Percentiles rank a stretch among this genome's conserved stretches.
These are phyloP conservation scores for Paecilomyces niveus DNA, from an alignment of 2,329 filamentous ascomycete genomes.

Conservation along the genomic window DNA sequence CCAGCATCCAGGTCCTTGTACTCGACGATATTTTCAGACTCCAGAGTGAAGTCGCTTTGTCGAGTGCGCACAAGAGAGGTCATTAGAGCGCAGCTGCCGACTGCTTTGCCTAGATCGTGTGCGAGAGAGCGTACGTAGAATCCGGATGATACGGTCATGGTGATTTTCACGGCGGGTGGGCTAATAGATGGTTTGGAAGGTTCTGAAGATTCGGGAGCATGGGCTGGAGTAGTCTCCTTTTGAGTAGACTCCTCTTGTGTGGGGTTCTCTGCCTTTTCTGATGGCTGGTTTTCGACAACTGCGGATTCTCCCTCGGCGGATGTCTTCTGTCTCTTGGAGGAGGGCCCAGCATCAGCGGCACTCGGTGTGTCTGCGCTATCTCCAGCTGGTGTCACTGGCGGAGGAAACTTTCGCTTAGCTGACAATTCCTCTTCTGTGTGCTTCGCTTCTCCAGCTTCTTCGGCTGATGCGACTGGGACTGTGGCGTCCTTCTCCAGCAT, in stretches of 20 bases:
- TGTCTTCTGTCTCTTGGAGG: slow-evolving; percentile 25
- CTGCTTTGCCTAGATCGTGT: slow-evolving; percentile 78
- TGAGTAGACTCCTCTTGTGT: not conserved
- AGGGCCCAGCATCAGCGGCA: slow-evolving; percentile 1
- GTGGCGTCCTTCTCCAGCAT: slow-evolving; percentile 39
- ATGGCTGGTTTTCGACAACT: not conserved
- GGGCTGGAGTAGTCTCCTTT: slow-evolving; percentile 28
- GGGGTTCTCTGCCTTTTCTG: slow-evolving; percentile 2
- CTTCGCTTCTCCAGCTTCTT: slow-evolving; percentile 23
- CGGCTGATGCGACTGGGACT: slow-evolving; percentile 11
- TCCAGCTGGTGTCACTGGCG: slow-evolving; percentile 15
- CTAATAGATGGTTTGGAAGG: not conserved
- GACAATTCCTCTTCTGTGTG: slow-evolving; percentile 10
- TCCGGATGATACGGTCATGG: slow-evolving; percentile 88
- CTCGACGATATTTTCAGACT: slow-evolving; percentile 64
- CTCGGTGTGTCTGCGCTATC: slow-evolving; percentile 8
- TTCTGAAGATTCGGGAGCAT: slow-evolving; percentile 1
- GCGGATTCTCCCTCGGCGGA: slow-evolving; percentile 18
- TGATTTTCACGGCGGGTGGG: slow-evolving; percentile 69
- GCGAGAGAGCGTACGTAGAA: slow-evolving; percentile 95
- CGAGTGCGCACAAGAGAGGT: slow-evolving; percentile 70
- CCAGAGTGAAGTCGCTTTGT: slow-evolving; percentile 73
- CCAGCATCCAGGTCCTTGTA: slow-evolving; percentile 69
- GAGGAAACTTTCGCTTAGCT: slow-evolving; percentile 29
- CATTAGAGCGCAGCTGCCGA: slow-evolving; percentile 81